A percentile compares a stretch with the other conserved stretches of the same genome.
phyloP scores from a whole-genome alignment of 2,329 filamentous ascomycete species.

The Pyrenophora graminea region DNA sequence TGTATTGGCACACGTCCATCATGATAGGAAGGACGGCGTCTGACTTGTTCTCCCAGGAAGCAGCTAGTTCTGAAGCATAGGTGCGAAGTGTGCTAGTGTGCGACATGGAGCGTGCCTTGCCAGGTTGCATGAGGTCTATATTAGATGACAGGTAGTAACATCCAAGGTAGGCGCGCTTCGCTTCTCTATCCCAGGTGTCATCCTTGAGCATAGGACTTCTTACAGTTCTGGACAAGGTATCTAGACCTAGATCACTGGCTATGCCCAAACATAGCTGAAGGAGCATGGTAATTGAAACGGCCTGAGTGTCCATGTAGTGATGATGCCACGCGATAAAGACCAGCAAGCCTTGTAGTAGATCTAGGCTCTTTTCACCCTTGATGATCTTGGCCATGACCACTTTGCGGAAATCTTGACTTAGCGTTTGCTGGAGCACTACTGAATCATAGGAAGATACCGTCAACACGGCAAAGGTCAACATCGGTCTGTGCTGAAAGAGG shows the following conservation, averaged over 20 bases:
- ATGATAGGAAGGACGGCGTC: conserved; percentile 38
- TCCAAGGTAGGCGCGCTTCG: conserved; percentile 42
- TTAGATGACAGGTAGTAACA: conserved; percentile 43
- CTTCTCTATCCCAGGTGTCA: conserved; percentile 33
- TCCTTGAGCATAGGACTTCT: conserved; percentile 28
- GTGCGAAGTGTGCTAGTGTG: conserved; percentile 34
- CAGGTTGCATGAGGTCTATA: conserved; percentile 31
- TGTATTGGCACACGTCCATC: conserved; percentile 40
- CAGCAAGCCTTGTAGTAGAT: conserved; percentile 39
- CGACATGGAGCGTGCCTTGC: conserved; percentile 29
- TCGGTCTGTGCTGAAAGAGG: conserved; percentile 37
- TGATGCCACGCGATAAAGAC: conserved; percentile 46
- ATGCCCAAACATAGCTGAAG: conserved; percentile 42
- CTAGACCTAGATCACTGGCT: conserved; percentile 37
- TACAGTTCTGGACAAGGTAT: conserved; percentile 26
- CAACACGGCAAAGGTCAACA: conserved; percentile 42
- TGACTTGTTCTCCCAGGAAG: conserved; percentile 36
- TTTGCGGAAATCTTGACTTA: conserved; percentile 45
- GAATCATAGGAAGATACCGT: conserved; percentile 42
- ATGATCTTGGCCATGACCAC: conserved; percentile 42
- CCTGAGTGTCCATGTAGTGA: conserved; percentile 43
- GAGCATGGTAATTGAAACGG: conserved; percentile 41
- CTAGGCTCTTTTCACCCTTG: conserved; percentile 43
- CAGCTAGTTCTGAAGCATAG: conserved; percentile 40
- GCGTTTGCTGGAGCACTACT: conserved; percentile 30